Evolutionary conservation across 2,329 filamentous ascomycete species (phyloP), one percentile per base, ranked within the genome.

Genomic region (Paramyrothecium roridum): DNA sequence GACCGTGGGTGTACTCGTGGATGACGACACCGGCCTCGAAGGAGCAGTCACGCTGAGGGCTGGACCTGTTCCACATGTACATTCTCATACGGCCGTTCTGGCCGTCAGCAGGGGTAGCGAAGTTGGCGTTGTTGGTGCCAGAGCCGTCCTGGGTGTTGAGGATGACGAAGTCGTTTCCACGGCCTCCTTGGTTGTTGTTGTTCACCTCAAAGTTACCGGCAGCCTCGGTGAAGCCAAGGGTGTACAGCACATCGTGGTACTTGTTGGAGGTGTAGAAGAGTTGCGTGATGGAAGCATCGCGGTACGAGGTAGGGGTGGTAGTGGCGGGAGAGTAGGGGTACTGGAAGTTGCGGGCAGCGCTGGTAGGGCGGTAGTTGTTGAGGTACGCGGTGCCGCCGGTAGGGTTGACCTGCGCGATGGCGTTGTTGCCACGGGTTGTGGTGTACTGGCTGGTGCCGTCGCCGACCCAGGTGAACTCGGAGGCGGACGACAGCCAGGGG

Each of bases 1-100:
- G 56, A 23, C 78, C 78, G 68, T 83, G 80, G 1, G 76, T 81
- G 63, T 79, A 83, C 64, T 84, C 81, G 71, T 86, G 84, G 57
- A 87, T 80, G 22, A 87, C 75, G 20, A 86, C 81, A 55, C 81
- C 80, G 7, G 81, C 78, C 51, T 86, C 83, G 59, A 86, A 85
- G 19, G 76, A 69, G 56, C 77, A 78, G 66, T 86, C 83, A 10
- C 82, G 74, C 54, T 72, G 64, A 0, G 80, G 80, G 0, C 66
- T 76, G 8, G 77, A 74, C 11, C 61, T 59, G 10, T 72, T 78
- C 80, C 80, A 86, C 50, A 85, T 67, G 63, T 79, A 84, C 82
- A 85, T 85, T 21, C 79, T 67, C 83, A 86, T 85, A 30, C 81
- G 76, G 17, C 77, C 79, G 2, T 70, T 67, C 46, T 71, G 65